Evolutionary conservation across 495 filamentous ascomycete species (phyloP), one percentile per base, ranked within the genome.

Genomic region (Aspergillus leporis): DNA sequence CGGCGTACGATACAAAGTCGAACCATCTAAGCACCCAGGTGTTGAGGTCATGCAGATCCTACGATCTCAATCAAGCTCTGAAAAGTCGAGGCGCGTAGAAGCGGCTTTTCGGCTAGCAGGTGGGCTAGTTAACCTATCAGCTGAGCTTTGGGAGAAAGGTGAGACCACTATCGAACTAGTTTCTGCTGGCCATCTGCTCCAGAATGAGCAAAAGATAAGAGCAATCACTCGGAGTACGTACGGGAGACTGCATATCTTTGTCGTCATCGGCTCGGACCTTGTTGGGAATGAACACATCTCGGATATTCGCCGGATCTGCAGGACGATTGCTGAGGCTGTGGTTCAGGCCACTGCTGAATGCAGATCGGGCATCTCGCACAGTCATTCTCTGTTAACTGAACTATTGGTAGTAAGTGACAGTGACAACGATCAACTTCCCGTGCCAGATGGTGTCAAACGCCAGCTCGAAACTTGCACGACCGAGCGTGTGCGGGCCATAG

Each of bases 251-350:
- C 71, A 68, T 25, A 61, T 84, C 38, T 64, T 72, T 16, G 68
- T 84, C 13, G 67, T 73, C 31, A 69, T 80, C 9, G 72, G 72
- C 49, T 71, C 72, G 14, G 69, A 70, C 1, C 55, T 72, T 28
- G 66, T 74, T 46, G 60, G 19, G 19, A 72, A 45, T 61, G 68
- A 19, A 64, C 78, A 28, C 77, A 80, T 59, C 66, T 81, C 25
- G 72, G 69, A 47, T 14, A 47, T 47, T 47, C 43, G 43, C 40
- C 72, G 72, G 19, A 81, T 79, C 58, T 79, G 76, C 56, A 70
- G 70, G 25, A 67, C 78, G 22, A 79, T 84, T 51, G 83, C 83
- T 0, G 83, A 86, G 63, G 78, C 77, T 14, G 56, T 85, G 13
- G 56, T 85, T 0, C 83, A 85, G 53, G 78, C 80, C 16, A 78